Base-by-base conservation (phyloP, 2,329 filamentous ascomycete genomes). In the Phoma herbarum region DNA sequence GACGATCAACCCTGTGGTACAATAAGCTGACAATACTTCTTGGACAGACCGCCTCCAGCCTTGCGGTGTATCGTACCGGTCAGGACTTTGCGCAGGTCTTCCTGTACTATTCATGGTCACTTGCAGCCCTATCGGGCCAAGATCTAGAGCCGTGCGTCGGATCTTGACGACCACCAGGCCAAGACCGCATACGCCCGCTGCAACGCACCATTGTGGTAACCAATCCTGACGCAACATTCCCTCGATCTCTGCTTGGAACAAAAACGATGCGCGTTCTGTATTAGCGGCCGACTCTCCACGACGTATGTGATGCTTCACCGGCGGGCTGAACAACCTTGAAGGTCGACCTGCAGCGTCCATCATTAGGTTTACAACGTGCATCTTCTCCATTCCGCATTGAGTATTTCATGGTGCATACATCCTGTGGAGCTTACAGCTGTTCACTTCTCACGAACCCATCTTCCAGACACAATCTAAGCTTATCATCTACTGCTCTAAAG, bases 21-120 rank as follows among this genome's bases (percentile, higher is more conserved):
- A 20, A 54, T 59, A 54, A 59, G 56, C 56, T 59, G 56, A 59
- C 56, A n/a, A 35, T 42, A n/a, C 50, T 45, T 33, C 20, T 11
- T n/a, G 25, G 16, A 53, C 49, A 50, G 45, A 59, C 56, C 50
- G 56, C 56, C 50, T 54, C 50, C 56, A 59, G 56, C 39, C 56
- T 59, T 49, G 44, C 49, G 20, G 52, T 43, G 31, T 46, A 35
- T 42, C 25, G 45, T 42, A 59, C 50, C 56, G 56, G 56, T 59
- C 45, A 59, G 41, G 20, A 45, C 16, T 29, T 14, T 45, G 50
- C 41, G 42, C 43, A 22, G 42, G 47, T 26, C 42, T 43, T n/a
- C 9, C 20, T 28, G 10, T 22, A 31, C 28, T n/a, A 41, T 39
- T 11, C 11, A 25, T 18, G 31, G 8, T 35, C 49, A 28, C 33